Base-by-base conservation (phyloP, 2,329 filamentous ascomycete genomes). In the Exophiala alcalophila region DNA sequence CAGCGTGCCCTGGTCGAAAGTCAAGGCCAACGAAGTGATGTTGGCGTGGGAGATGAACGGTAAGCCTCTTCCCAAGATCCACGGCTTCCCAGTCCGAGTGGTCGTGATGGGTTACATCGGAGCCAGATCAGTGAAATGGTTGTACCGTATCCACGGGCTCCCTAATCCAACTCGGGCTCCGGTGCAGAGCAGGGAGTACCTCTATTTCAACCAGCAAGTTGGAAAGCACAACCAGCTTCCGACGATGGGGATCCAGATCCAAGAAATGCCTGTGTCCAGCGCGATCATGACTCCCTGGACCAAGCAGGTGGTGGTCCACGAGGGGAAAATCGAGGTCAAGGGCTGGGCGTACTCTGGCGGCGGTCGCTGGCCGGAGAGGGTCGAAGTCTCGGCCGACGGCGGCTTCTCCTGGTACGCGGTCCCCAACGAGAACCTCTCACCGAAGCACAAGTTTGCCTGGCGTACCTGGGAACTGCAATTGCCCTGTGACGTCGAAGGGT, bases 11-110 rank as follows among this genome's bases (percentile, higher is more conserved):
- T 81, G 73, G 67, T 72, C 74, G 5, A 86, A 86, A 61, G 81
- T 84, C 32, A 81, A 80, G 52, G 64, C 70, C 6, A 75, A 83
- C 50, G 79, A 86, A 55, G 82, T 86, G 0, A 67, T 86, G 40
- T 68, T 86, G 0, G 78, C 77, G 0, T 86, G 80, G 80, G 78
- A 84, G 56, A 86, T 86, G 82, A 86, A 86, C 50, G 81, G 76
- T 4, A 66, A 82, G 47, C 70, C 71, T 0, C 65, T 86, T 0
- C 82, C 81, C 0, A 71, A 68, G 8, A 83, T 84, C 45, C 83
- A 86, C 47, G 82, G 82, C 0, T 80, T 70, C 16, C 82, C 82
- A 0, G 63, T 86, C 0, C 71, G 82, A 4, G 68, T 73, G 0
- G 71, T 85, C 0, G 80, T 84, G 0, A 69, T 81, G 52, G 80